Evolutionary conservation across 371 early-diverging fungal species (phyloP), one percentile per base, ranked within the genome.

Genomic region (Zychaea mexicana): DNA sequence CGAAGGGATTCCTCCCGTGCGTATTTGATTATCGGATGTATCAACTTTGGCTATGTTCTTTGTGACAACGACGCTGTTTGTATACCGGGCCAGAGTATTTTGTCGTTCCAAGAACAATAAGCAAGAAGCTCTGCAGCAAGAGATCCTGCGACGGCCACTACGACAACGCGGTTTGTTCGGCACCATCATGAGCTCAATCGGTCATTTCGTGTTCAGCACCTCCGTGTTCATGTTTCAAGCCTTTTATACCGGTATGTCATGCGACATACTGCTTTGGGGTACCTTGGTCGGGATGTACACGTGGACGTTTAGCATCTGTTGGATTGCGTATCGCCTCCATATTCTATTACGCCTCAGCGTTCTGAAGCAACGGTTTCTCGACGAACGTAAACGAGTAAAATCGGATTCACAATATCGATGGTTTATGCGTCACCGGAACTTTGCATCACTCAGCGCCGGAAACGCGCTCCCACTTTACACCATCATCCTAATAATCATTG

Each of bases 201-300:
- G 78, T 10, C 67, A 78, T 60, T 30, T 75, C 4, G 30, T 78
- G 21, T 69, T 72, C 26, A 71, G 69, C 30, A 68, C 69, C 0
- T 21, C 49, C 12, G 21, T 75, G 13, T 39, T 70, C 21, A n/a
- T 65, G 4, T 52, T 60, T 17, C 71, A 72, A 54, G 19, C 63
- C 8, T 59, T 70, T 7, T 38, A 55, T 24, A n/a, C 19, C 0
- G 26, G 10, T 0, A 36, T 61, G 21, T 55, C 67, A 0, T 78
- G 78, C 27, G 52, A 72, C 17, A 8, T 73, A 2, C n/a, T 69
- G 6, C 53, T 72, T 0, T 78, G 73, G 71, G 73, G 73, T 2
- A 38, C 61, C 0, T 10, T 69, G 19, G 21, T 71, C 17, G 78
- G 78, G 13, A 70, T 66, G 22, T 72, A 71, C 30, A 72, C 71